Evolutionary conservation across 2,329 filamentous ascomycete species (phyloP), one percentile per base, ranked within the genome.

Genomic region (Hypoxylon sp.): DNA sequence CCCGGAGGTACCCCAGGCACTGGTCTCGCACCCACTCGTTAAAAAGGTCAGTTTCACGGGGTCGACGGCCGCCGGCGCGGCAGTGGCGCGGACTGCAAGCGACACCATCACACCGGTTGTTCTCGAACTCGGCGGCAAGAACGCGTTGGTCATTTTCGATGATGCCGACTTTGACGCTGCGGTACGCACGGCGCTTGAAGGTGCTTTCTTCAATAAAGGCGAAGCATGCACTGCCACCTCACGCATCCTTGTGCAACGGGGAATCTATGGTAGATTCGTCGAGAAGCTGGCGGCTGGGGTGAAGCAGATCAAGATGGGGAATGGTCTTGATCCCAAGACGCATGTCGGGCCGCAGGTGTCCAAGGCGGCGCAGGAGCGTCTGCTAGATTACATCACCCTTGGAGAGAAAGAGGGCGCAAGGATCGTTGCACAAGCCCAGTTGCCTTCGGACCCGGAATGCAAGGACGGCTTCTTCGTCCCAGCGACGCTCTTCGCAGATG

Each of bases 401-500:
- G 86, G 86, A 57, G 86, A 86, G 79, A 81, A 83, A 14, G 85
- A 87, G 76, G 86, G 86, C 61, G 86, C 86, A 63, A 85, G 76
- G 87, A 13, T 89, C 6, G 80, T 94, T 67, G 90, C 91, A 14
- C 63, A 65, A 78, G 91, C 76, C 0, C 81, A 81, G 49, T 80
- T 81, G 25, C 38, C 87, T 85, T 75, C 90, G 89, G 75, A 90
- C 89, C 81, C 92, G 91, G 68, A 78, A 83, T 78, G 67, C 53
- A 90, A 93, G 85, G 92, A 65, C 38, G 63, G 92, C 65, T 96
- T 92, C 87, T 96, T 94, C 85, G 94, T 96, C 81, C 85, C 94
- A 84, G 93, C 93, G 38, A 97, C 93, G 76, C 92, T 96, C 83
- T 96, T 97, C 86, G 89, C 87, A 80, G 90, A 93, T 77, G 92